Evolutionary conservation across 768 basidiomycete genomes (phyloP).

Genomic region (Lentinus brumalis): DNA sequence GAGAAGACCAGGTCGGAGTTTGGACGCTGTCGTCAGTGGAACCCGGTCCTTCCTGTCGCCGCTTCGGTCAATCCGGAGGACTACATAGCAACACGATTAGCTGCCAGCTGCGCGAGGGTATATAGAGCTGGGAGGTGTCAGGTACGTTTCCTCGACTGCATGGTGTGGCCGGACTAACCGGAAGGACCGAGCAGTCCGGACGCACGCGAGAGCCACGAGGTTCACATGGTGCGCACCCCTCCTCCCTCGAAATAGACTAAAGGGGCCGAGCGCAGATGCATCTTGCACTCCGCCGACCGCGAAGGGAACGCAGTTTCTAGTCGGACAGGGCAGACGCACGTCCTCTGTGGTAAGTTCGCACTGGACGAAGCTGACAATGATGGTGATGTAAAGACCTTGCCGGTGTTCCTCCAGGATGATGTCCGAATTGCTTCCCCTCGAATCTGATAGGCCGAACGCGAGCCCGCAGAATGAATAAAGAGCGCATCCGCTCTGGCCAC

Average conservation of each 20-base stretch:
- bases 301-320: constrained; percentile 18
- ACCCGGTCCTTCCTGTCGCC: too few relatives aligned
- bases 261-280: constrained; percentile 6
- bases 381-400: constrained; percentile 16
- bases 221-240: constrained; percentile 12
- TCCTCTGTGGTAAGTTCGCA: constrained; percentile 15
- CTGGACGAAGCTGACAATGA: constrained; percentile 12
- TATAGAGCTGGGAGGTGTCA: neutral
- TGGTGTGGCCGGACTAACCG: constrained; percentile 14
- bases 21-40: neutral
- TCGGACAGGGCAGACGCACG: constrained; percentile 10
- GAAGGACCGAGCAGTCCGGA: constrained; percentile 10
- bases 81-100: neutral
- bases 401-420: constrained; percentile 16
- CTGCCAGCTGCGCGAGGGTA: neutral
- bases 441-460: constrained; percentile 14
- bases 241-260: constrained; percentile 11
- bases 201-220: constrained; percentile 23
- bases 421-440: constrained; percentile 13
- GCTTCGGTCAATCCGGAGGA: neutral
- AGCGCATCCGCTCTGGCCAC: neutral
- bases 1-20: neutral
- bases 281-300: constrained; percentile 12
- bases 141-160: neutral
- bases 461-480: constrained; percentile 14